Evolutionary conservation across 495 filamentous ascomycete species (phyloP).

Genomic region (Talaromyces thailandensis): DNA sequence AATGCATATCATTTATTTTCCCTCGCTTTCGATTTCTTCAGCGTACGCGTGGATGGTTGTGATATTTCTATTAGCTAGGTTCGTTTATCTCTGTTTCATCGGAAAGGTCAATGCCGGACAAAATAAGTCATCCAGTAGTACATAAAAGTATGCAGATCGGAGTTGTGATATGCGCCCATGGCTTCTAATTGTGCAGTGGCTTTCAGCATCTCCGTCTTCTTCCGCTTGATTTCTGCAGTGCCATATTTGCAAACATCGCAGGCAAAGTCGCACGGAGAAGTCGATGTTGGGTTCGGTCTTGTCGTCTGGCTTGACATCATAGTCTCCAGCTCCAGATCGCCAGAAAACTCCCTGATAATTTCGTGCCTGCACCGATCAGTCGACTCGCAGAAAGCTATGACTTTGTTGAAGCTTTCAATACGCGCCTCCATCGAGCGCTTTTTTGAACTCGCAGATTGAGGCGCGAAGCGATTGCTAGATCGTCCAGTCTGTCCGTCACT

Average conservation of each 20-base stretch:
- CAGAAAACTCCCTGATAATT: conserved; percentile 74
- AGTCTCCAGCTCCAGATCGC: conserved; percentile 44
- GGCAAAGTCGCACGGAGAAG: conserved; percentile 64
- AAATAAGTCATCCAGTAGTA: background rate
- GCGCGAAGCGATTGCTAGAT: conserved; percentile 7
- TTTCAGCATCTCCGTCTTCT: conserved; percentile 36
- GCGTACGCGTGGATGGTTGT: background rate
- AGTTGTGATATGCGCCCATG: background rate
- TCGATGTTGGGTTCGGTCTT: background rate
- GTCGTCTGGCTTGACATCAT: conserved; percentile 15
- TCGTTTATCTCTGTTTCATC: background rate
- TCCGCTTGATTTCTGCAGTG: conserved; percentile 45
- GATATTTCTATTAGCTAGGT: background rate
- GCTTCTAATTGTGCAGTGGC: background rate
- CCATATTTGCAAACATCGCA: conserved; percentile 88
- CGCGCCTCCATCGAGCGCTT: conserved; percentile 22
- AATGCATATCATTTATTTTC: background rate
- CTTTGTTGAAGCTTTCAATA: conserved; percentile 39
- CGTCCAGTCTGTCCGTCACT: conserved; percentile 25
- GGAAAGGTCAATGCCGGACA: background rate
- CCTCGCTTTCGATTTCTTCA: background rate
- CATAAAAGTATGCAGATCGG: background rate
- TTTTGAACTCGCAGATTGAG: conserved; percentile 9
- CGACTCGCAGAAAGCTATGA: conserved; percentile 76
- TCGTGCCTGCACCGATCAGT: conserved; percentile 65